Base-by-base conservation (phyloP, 2,329 filamentous ascomycete genomes). In the Calonectria pteridis region DNA sequence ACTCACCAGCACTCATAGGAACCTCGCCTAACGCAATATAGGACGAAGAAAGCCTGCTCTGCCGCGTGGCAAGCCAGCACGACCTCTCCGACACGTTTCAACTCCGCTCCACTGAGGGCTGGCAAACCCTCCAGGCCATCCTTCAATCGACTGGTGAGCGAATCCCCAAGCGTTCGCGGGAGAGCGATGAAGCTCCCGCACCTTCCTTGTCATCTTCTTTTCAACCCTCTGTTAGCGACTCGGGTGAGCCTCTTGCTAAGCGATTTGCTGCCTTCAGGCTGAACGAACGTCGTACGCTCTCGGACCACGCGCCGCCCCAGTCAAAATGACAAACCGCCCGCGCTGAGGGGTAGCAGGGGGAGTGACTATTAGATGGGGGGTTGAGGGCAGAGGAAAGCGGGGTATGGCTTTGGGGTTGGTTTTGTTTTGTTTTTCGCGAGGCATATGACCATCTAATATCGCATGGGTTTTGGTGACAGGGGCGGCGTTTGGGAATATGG, bases 71-170 rank as follows among this genome's bases (percentile, higher is more conserved):
- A 29, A 94, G 92, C 53, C 91, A 91, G 73, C 94, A 96, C 82
- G 94, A 98, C 84, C 90, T 94, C 71, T 91, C 93, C 75, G 94
- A 97, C 79, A 93, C 93, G 74, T 93, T 95, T 82, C 93, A 97
- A 83, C 90, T 99, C 79, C 92, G 95, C 85, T 93, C 95, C 80
- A 96, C 94, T 80, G 91, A 93, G 82, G 97, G 97, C 82, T 99
- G 97, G 97, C 94, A 96, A 85, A 98, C 95, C 73, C 90, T 99
- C 82, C 90, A 96, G 86, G 93, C 94, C 85, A 98, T 99, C 84
- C 91, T 98, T 87, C 92, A 97, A 92, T 94, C 95, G 92, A 95
- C 95, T 91, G 95, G 96, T 98, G 96, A 98, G 94, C 93, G 93
- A 92, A 92, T 93, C 91, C 93, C 93, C 86, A 97, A 97, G 90